phyloP scores from a whole-genome alignment of 2,329 filamentous ascomycete genomes.

The Epichloe hybrida region DNA sequence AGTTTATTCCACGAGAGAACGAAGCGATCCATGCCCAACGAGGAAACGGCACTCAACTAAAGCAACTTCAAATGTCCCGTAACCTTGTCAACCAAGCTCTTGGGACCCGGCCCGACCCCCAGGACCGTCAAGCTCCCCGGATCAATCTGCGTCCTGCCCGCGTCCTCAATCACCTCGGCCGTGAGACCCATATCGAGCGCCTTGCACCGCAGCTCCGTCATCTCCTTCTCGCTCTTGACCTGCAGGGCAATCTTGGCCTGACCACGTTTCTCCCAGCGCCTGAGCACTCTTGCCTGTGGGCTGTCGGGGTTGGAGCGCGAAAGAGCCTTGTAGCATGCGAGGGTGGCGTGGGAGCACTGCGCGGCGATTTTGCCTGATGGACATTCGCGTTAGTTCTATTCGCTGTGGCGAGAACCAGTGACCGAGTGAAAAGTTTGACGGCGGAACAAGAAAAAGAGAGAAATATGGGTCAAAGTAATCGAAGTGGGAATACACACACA shows the following conservation, averaged over 20 bases:
- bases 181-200: conserved; percentile 75
- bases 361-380: conserved; percentile 94
- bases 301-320: conserved; percentile 39
- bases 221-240: conserved; percentile 72
- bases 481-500: conserved; percentile 27
- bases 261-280: conserved; percentile 72
- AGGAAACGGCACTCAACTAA: conserved; percentile 34
- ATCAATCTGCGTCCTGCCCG: conserved; percentile 94
- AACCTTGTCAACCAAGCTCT: conserved; percentile 73
- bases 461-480: conserved; percentile 1
- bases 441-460: background rate
- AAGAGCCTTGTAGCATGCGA: conserved; percentile 90
- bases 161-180: conserved; percentile 83
- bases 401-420: no score
- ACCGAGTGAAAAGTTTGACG: no score
- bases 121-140: conserved; percentile 85
- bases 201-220: conserved; percentile 59
- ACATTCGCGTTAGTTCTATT: no score
- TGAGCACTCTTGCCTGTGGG: conserved; percentile 49
- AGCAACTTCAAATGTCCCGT: conserved; percentile 76
- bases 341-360: conserved; percentile 88
- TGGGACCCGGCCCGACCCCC: conserved; percentile 64
- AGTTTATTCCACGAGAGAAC: no score
- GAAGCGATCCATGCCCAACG: no score
- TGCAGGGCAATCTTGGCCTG: conserved; percentile 93